phyloP scores from a whole-genome alignment of 345 rosid genomes.

The Populus davidiana region DNA sequence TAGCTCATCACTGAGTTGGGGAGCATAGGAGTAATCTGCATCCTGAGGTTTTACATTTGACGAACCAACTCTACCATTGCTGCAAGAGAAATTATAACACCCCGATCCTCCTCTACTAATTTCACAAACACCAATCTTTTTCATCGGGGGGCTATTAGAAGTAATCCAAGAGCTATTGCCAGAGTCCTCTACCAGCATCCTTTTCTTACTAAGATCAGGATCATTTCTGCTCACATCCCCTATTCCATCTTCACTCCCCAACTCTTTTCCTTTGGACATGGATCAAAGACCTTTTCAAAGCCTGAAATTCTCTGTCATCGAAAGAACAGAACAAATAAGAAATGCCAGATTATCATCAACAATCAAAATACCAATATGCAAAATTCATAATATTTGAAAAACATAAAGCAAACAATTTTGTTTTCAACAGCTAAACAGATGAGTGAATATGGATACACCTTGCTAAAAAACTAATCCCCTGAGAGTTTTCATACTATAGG shows the following conservation, averaged over 20 bases:
- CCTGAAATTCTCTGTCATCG: constrained; percentile 8
- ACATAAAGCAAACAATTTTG: not conserved
- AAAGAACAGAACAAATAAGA: not conserved
- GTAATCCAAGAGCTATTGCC: constrained; percentile 6
- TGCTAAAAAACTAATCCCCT: not conserved
- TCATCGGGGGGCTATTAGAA: constrained; percentile 18
- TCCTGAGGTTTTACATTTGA: constrained; percentile 64
- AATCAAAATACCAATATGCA: not conserved
- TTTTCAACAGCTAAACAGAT: not conserved
- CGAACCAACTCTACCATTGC: constrained; percentile 28
- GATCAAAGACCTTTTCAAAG: constrained; percentile 11
- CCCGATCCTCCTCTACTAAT: constrained; percentile 3
- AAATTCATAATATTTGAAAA: not conserved
- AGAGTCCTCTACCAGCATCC: constrained; percentile 26
- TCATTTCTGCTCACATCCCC: constrained; percentile 4
- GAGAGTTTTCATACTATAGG: not conserved
- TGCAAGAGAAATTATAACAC: not conserved
- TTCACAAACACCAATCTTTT: constrained; percentile 22
- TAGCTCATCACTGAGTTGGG: constrained; percentile 62
- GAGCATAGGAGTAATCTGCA: constrained; percentile 76
- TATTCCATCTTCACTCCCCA: constrained; percentile 36
- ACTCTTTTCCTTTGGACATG: constrained; percentile 40
- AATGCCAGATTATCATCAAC: not conserved
- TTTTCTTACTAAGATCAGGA: constrained; percentile 15
- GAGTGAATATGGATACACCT: not conserved